Evolutionary conservation across 805 yeast species (phyloP).

Genomic region (Saccharomycopsis guyanensis): DNA sequence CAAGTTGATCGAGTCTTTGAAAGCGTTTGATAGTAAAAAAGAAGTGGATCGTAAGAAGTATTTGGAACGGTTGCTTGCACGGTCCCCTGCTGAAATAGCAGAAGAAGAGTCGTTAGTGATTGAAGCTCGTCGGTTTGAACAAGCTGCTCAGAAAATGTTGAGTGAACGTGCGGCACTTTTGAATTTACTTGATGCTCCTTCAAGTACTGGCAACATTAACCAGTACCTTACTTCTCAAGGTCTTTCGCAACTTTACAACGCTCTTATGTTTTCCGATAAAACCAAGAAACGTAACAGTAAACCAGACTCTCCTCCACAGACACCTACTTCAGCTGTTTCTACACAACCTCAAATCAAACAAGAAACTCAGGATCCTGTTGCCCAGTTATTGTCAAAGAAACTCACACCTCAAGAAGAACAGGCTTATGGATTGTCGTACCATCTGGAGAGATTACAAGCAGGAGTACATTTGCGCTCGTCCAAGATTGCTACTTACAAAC

Average conservation of each 20-base stretch:
- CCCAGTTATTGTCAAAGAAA: slow-evolving; percentile 40
- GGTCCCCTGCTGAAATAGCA: slow-evolving; percentile 95
- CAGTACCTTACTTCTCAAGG: slow-evolving; percentile 85
- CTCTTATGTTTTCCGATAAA: slow-evolving; percentile 61
- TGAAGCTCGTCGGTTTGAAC: slow-evolving; percentile 87
- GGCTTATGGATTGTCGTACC: slow-evolving; percentile 75
- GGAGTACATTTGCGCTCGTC: slow-evolving; percentile 82
- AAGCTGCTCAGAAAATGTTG: slow-evolving; percentile 83
- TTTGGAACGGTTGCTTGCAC: slow-evolving; percentile 60
- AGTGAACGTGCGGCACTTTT: slow-evolving; percentile 74
- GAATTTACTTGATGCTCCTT: slow-evolving; percentile 77
- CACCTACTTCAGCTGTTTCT: background rate
- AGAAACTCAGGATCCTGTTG: slow-evolving; percentile 24
- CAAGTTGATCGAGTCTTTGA: slow-evolving; percentile 53
- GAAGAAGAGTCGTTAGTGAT: slow-evolving; percentile 93
- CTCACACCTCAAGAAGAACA: slow-evolving; percentile 74
- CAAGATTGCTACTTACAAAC: slow-evolving; percentile 70
- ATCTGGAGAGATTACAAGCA: slow-evolving; percentile 63
- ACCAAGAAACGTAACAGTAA: slow-evolving; percentile 43
- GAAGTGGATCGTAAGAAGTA: slow-evolving; percentile 80
- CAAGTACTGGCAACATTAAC: slow-evolving; percentile 59
- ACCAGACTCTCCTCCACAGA: background rate
- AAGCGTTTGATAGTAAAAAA: slow-evolving; percentile 54
- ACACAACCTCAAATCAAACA: background rate
- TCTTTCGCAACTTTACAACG: slow-evolving; percentile 74